A percentile compares a stretch with the other conserved stretches of the same genome.
Evolutionary conservation across 129 eudicot genomes (phyloP).

Genomic region (Lactuca saligna): DNA sequence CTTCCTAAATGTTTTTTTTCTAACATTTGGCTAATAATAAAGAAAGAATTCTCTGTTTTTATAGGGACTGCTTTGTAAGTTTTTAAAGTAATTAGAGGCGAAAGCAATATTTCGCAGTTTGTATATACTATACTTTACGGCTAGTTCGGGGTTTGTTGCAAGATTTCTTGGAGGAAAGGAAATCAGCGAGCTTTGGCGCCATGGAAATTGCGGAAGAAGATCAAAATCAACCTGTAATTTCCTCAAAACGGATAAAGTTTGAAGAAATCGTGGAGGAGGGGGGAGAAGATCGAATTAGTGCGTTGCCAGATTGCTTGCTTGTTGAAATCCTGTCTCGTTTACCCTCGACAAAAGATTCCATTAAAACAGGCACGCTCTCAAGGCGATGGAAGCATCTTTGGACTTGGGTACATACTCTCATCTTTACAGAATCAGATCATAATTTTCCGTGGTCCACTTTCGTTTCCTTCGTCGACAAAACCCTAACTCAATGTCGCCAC

Average conservation of each 20-base stretch:
- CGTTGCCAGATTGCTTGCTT: slow-evolving; percentile 24
- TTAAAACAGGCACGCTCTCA: slow-evolving; percentile 22
- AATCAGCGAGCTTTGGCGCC: slow-evolving; percentile 1
- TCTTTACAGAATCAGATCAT: neutral
- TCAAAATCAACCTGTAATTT: slow-evolving; percentile 15
- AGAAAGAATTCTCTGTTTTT: too few relatives aligned
- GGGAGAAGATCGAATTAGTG: slow-evolving; percentile 24
- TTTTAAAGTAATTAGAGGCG: too few relatives aligned
- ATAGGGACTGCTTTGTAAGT: too few relatives aligned
- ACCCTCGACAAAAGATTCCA: slow-evolving; percentile 24
- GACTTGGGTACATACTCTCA: slow-evolving; percentile 11
- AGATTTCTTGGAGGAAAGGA: neutral
- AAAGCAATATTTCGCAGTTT: too few relatives aligned
- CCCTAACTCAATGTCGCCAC: too few relatives aligned
- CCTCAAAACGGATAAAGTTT: slow-evolving; percentile 16
- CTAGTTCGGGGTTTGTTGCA: neutral
- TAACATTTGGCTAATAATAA: too few relatives aligned
- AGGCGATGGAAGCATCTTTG: slow-evolving; percentile 24
- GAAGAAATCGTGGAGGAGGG: neutral
- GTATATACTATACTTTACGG: neutral
- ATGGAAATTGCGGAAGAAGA: slow-evolving; percentile 12
- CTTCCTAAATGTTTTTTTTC: too few relatives aligned
- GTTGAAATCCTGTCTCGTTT: slow-evolving; percentile 22
- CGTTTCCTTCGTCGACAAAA: neutral
- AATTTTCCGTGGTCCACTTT: too few relatives aligned